Evolutionary conservation across 345 rosid genomes (phyloP).

Genomic region (Pugionium cornutum): DNA sequence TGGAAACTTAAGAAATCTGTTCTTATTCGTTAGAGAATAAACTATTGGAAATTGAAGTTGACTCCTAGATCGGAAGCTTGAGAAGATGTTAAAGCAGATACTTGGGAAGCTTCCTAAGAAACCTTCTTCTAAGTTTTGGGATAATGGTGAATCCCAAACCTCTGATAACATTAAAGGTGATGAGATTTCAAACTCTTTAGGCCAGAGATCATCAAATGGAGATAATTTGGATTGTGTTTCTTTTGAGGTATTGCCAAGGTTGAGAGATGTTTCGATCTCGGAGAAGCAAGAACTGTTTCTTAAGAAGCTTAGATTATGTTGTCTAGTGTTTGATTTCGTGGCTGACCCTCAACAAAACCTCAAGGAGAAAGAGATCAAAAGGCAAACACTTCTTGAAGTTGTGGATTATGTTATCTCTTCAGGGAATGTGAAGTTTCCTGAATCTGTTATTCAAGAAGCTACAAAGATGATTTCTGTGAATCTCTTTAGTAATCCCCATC

Average conservation of each 20-base stretch:
- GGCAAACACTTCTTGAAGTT: constrained; percentile 72
- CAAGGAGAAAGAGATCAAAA: constrained; percentile 89
- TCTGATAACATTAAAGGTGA: constrained; percentile 15
- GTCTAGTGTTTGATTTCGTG: constrained; percentile 66
- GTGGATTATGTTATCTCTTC: constrained; percentile 76
- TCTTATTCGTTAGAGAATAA: no score
- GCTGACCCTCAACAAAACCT: constrained; percentile 61
- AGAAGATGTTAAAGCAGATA: constrained; percentile 46
- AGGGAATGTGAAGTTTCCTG: constrained; percentile 65
- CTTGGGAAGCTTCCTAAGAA: constrained; percentile 48
- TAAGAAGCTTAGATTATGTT: constrained; percentile 73
- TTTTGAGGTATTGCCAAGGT: constrained; percentile 67
- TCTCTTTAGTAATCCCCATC: constrained; percentile 60
- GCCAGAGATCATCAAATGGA: constrained; percentile 34
- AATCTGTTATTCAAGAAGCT: constrained; percentile 58
- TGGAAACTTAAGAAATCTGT: constrained; percentile 4
- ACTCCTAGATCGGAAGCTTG: constrained; percentile 28
- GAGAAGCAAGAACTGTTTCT: constrained; percentile 77
- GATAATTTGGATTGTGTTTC: constrained; percentile 45
- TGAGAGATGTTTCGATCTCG: constrained; percentile 66
- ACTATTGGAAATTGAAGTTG: background rate
- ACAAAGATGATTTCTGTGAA: constrained; percentile 67
- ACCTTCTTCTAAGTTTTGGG: constrained; percentile 44
- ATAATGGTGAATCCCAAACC: constrained; percentile 47
- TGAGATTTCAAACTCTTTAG: constrained; percentile 1